Evolutionary conservation across 2,329 filamentous ascomycete genomes (phyloP), one percentile per base, ranked within the genome.

Genomic region (Botryotinia narcissicola): DNA sequence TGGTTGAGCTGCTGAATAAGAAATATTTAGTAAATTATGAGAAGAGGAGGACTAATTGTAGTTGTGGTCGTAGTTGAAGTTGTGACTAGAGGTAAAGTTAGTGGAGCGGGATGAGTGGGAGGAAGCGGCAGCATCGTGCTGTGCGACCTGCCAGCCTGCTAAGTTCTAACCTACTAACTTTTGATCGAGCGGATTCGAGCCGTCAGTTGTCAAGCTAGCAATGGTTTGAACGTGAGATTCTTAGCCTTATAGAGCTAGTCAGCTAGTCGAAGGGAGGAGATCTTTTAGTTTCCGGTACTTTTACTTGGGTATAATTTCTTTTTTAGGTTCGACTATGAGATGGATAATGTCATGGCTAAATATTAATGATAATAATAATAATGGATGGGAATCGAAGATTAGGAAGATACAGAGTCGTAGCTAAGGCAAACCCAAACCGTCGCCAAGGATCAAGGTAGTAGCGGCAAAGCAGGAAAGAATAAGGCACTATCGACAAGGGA

Each of bases 371-470:
- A 18, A 57, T 29, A 54, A 54, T 29, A 42, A 42, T 62, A n/a
- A n/a, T n/a, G 37, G 61, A 44, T 63, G 61, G 16, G 40, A 14
- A 63, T 63, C 37, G 61, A 63, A 67, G 32, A 35, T 16, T 40
- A 67, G 32, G 44, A 25, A 67, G 63, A 51, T 44, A 22, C 44
- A 67, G 63, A n/a, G 44, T 51, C 32, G 63, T 67, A 67, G 63
- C 63, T 67, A 67, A 67, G 63, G 44, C 29, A 35, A 67, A 37
- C 63, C 46, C 44, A 67, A 67, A 67, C 63, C 63, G 29, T 67
- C 44, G 48, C 32, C 63, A 37, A 67, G 63, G 44, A 67, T 67
- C 22, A 40, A 51, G 46, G 63, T 20, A 67, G 32, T 51, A 67
- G 63, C 63, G 63, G 63, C 44, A 67, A 67, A 67, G 44, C 44